Base-by-base conservation (phyloP, 345 rosid genomes). In the Orychophragmus violaceus region DNA sequence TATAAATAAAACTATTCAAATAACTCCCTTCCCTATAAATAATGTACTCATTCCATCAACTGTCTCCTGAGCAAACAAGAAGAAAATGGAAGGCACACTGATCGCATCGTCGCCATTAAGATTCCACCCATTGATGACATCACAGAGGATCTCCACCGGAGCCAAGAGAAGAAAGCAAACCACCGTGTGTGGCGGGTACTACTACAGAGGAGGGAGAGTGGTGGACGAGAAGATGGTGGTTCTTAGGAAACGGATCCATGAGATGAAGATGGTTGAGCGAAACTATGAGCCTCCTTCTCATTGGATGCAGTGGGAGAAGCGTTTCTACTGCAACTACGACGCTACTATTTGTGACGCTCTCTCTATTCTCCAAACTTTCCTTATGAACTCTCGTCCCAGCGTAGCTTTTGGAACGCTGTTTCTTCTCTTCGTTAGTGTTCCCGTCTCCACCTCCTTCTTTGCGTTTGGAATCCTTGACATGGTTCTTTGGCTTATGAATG, bases 291-390 rank as follows among this genome's bases (percentile, higher is more conserved):
- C 91, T 3, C 87, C 87, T 3, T 36, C 72, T 0, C 70, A 82
- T 12, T 85, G 96, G 96, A 81, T 79, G 83, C 81, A 78, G 0
- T 89, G 90, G 90, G 90, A 89, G 78, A 85, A 87, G 29, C 85
- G 74, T 18, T 79, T 51, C 5, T 83, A 77, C 12, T 61, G 75
- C 7, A 62, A 65, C 46, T 89, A 85, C 25, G 82, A 85, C 58
- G 76, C 83, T 1, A 50, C 68, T 3, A 75, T 89, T 1, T 87
- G 84, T 37, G 82, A 81, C 3, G 44, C 51, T 2, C 3, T 85
- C 44, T 82, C 81, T 11, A 44, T 81, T 24, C 27, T 86, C 60
- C 91, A 88, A 30, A 64, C 82, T 2, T 74, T 25, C 48, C 59
- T 88, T 39, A 85, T 88, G 91, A 75, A 82, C 14, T 74, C 83